A percentile compares a stretch with the other conserved stretches of the same genome.
Conservation (phyloP, 805 yeast species). For the Spathaspora hagerdaliae region DNA sequence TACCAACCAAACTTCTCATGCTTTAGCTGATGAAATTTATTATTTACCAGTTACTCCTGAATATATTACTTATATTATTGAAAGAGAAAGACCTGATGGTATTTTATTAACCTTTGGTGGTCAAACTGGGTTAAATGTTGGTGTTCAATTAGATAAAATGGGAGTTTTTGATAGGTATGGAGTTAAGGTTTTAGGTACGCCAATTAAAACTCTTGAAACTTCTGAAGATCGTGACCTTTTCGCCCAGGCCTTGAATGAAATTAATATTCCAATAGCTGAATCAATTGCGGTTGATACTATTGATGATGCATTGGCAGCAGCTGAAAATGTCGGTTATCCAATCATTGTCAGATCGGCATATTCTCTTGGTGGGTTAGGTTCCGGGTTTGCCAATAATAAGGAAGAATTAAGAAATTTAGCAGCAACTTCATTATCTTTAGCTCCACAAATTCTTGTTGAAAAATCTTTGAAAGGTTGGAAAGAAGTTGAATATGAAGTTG, state of each 20-base stretch:
- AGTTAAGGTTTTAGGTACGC: slow-evolving; percentile 96
- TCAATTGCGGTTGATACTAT: slow-evolving; percentile 92
- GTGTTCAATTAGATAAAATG: slow-evolving; percentile 91
- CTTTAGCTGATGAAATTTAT: slow-evolving; percentile 92
- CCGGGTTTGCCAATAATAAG: slow-evolving; percentile 88
- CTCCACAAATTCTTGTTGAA: slow-evolving; percentile 95
- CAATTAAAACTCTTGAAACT: slow-evolving; percentile 90
- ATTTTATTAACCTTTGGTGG: slow-evolving; percentile 97
- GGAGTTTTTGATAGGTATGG: slow-evolving; percentile 88
- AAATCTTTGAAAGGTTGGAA: slow-evolving; percentile 98
- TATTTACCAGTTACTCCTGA: slow-evolving; percentile 96
- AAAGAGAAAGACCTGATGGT: slow-evolving; percentile 95
- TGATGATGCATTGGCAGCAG: slow-evolving; percentile 92
- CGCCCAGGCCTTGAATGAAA: slow-evolving; percentile 92
- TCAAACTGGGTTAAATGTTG: slow-evolving; percentile 95
- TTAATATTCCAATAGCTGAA: slow-evolving; percentile 93
- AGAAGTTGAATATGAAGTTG: slow-evolving; percentile 98
- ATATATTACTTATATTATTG: slow-evolving; percentile 90
- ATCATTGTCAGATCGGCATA: slow-evolving; percentile 96
- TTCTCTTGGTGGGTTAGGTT: slow-evolving; percentile 96
- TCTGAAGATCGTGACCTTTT: slow-evolving; percentile 97
- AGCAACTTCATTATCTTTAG: slow-evolving; percentile 79
- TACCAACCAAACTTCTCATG: slow-evolving; percentile 93
- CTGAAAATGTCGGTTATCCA: slow-evolving; percentile 85
- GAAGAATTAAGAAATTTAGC: slow-evolving; percentile 83